Conservation (phyloP, 192 early-diverging fungal genomes). For the Polychytrium aggregatum region DNA sequence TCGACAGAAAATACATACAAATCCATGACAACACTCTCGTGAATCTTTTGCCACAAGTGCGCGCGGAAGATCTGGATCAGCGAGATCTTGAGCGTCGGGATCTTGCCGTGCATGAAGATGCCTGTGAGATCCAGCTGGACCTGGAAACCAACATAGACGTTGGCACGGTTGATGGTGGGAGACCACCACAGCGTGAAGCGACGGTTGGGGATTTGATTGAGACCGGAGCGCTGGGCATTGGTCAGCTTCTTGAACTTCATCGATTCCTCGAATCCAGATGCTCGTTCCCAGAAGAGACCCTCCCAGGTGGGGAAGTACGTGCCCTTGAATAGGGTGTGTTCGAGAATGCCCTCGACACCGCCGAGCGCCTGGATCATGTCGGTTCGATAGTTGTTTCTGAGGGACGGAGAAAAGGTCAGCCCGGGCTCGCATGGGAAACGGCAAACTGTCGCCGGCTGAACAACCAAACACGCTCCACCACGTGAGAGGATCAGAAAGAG, state of each 20-base stretch:
- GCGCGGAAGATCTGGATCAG: conserved; percentile 98
- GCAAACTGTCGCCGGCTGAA: too few species aligned
- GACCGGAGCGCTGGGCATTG: conserved; percentile 93
- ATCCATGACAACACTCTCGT: conserved; percentile 46
- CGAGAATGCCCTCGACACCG: conserved; percentile 96
- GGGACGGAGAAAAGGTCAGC: too few species aligned
- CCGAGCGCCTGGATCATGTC: conserved; percentile 99
- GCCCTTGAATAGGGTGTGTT: conserved; percentile 97
- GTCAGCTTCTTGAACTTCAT: conserved; percentile 88
- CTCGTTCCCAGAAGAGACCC: conserved; percentile 95
- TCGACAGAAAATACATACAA: conserved; percentile 1
- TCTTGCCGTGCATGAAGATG: conserved; percentile 99
- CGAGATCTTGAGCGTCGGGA: conserved; percentile 98
- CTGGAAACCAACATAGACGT: conserved; percentile 99
- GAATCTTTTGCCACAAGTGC: conserved; percentile 98
- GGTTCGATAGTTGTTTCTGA: conserved; percentile 96
- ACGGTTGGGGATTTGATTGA: conserved; percentile 99
- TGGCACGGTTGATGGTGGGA: conserved; percentile 94
- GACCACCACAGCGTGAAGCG: conserved; percentile 99
- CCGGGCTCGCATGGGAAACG: too few species aligned
- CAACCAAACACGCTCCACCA: too few species aligned
- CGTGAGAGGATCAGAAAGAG: too few species aligned
- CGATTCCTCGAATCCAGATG: conserved; percentile 28
- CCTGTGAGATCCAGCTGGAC: conserved; percentile 98
- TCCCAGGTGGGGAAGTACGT: conserved; percentile 98